Evolutionary conservation across 148 eudicot genomes (phyloP).

Genomic region (Camellia japonica): DNA sequence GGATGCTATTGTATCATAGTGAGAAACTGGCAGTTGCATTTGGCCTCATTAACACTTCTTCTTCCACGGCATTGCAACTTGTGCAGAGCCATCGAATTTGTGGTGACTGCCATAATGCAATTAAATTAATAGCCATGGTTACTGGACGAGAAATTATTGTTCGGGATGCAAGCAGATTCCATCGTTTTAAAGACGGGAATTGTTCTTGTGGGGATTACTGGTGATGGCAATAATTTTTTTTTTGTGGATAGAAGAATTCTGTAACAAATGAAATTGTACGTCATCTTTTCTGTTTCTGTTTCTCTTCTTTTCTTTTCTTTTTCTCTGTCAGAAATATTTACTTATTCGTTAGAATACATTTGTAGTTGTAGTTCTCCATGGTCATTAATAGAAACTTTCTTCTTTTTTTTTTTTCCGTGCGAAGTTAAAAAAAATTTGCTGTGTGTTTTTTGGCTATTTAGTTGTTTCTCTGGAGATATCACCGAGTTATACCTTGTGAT

Average conservation of each 20-base stretch:
- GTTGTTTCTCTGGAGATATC: no score
- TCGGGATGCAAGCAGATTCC: constrained; percentile 76
- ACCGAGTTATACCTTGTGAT: no score
- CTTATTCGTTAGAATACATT: not conserved
- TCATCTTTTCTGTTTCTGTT: not conserved
- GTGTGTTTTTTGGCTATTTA: not conserved
- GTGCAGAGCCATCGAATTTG: constrained; percentile 77
- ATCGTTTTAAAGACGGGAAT: constrained; percentile 56
- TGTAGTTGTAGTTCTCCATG: not conserved
- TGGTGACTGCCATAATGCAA: constrained; percentile 59
- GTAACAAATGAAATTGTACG: not conserved
- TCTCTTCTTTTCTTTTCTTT: no score
- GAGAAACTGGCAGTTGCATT: constrained; percentile 76
- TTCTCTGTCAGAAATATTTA: not conserved
- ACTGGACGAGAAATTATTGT: constrained; percentile 48
- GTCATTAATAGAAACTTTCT: not conserved
- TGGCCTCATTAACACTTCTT: constrained; percentile 60
- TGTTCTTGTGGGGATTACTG: constrained; percentile 95
- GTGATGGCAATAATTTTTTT: constrained; percentile 26
- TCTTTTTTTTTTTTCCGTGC: not conserved
- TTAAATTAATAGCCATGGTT: constrained; percentile 56
- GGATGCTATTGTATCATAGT: constrained; percentile 54
- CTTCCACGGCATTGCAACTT: constrained; percentile 53
- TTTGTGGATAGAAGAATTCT: not conserved
- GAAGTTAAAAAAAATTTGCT: not conserved